Evolutionary conservation across 1,139 yeast species (phyloP).

Genomic region (Debaryomyces sp.): DNA sequence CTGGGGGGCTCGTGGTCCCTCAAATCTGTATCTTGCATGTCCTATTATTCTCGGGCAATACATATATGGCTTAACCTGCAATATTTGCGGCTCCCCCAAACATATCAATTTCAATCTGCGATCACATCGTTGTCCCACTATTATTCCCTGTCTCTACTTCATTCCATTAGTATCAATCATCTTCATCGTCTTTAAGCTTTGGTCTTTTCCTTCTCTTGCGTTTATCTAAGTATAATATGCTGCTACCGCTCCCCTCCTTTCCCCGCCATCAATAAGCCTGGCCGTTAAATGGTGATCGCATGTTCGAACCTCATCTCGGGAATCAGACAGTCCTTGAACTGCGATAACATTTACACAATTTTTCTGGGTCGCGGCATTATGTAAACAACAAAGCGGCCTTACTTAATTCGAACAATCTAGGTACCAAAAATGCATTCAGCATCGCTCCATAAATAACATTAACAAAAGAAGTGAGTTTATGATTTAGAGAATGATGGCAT

Average conservation of each 20-base stretch:
- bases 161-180: too few species aligned
- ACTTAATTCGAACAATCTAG: not conserved
- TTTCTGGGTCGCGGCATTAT: not conserved
- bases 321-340: not conserved
- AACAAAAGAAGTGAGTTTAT: not conserved
- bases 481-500: not conserved
- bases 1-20: not conserved
- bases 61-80: not conserved
- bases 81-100: not conserved
- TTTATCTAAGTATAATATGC: not conserved
- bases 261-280: not conserved
- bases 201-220: not conserved
- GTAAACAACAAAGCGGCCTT: conserved; percentile 1
- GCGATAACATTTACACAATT: not conserved
- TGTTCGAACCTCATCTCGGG: not conserved
- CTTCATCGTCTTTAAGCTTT: not conserved
- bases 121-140: not conserved
- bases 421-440: not conserved
- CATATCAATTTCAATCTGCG: not conserved
- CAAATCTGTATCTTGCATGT: not conserved
- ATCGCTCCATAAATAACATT: not conserved
- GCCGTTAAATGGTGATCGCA: not conserved
- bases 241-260: too few species aligned
- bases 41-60: not conserved
- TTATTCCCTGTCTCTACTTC: not conserved